These are phyloP conservation scores for Apium graveolens DNA, from an alignment of 129 eudicot species.

Conservation along the genomic window DNA sequence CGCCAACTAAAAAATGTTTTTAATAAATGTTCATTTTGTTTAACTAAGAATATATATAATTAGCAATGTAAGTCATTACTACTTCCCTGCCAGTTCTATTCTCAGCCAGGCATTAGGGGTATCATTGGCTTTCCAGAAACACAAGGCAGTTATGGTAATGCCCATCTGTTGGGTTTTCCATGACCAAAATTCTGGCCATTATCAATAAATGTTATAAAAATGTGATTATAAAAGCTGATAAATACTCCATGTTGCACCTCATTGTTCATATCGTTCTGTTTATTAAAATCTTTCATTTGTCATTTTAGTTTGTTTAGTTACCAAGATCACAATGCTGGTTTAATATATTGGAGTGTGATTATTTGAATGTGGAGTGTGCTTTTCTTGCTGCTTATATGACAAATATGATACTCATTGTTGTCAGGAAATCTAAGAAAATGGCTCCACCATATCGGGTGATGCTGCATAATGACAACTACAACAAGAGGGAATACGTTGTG, in stretches of 20 bases:
- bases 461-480: conserved; percentile 86
- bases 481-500: conserved; percentile 94
- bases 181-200: neutral
- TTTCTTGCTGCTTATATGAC: neutral
- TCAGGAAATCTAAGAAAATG: conserved; percentile 85
- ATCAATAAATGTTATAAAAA: neutral
- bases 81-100: neutral
- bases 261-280: neutral
- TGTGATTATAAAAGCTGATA: neutral
- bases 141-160: neutral
- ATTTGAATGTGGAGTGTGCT: neutral
- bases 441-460: conserved; percentile 91
- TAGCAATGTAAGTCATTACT: neutral
- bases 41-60: too few species aligned
- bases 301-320: neutral
- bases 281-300: neutral
- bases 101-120: neutral
- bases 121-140: neutral
- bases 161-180: neutral
- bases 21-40: neutral
- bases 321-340: neutral
- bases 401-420: neutral
- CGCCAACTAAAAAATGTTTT: neutral
- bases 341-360: neutral
- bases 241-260: neutral